A percentile compares a stretch with the other conserved stretches of the same genome.
These are phyloP conservation scores for Neurospora discreta DNA, from an alignment of 495 filamentous ascomycete species.

Conservation along the genomic window DNA sequence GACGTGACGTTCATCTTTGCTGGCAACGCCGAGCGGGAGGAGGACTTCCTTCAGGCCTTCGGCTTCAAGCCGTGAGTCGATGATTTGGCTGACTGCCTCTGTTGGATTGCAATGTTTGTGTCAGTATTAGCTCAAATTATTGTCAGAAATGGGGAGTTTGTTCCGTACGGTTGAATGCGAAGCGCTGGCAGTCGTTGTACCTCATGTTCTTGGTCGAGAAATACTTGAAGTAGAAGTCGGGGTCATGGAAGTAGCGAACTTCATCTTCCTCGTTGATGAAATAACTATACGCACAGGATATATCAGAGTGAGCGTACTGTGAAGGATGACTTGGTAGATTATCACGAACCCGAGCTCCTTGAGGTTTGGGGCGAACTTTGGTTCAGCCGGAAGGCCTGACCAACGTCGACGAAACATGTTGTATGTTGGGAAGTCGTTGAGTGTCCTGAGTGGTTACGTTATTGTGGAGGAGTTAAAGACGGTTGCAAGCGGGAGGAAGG, in stretches of 20 bases:
- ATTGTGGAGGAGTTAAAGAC: background rate
- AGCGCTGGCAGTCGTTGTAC: slow-evolving; percentile 57
- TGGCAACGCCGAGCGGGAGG: slow-evolving; percentile 44
- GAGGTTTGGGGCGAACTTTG: slow-evolving; percentile 50
- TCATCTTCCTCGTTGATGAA: slow-evolving; percentile 61
- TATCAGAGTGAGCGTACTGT: background rate
- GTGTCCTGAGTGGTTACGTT: background rate
- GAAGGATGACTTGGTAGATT: background rate
- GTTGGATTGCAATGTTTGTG: background rate
- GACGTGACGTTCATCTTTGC: slow-evolving; percentile 42
- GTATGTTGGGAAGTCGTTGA: background rate
- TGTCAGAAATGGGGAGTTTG: background rate
- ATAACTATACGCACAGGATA: slow-evolving; percentile 39
- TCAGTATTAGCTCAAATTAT: background rate
- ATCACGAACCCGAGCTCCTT: slow-evolving; percentile 54
- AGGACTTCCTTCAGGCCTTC: slow-evolving; percentile 44
- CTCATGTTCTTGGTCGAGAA: slow-evolving; percentile 59
- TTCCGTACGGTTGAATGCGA: slow-evolving; percentile 54
- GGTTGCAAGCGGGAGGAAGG: background rate
- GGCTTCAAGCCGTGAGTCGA: slow-evolving; percentile 46
- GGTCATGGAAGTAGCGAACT: slow-evolving; percentile 54
- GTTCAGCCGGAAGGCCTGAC: slow-evolving; percentile 58
- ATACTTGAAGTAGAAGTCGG: slow-evolving; percentile 59
- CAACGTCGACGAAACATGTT: slow-evolving; percentile 59
- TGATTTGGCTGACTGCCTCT: slow-evolving; percentile 54